A percentile compares a stretch with the other conserved stretches of the same genome.
Conservation (phyloP, 2,329 filamentous ascomycete species). For the Magnaporthiopsis rhizophila region DNA sequence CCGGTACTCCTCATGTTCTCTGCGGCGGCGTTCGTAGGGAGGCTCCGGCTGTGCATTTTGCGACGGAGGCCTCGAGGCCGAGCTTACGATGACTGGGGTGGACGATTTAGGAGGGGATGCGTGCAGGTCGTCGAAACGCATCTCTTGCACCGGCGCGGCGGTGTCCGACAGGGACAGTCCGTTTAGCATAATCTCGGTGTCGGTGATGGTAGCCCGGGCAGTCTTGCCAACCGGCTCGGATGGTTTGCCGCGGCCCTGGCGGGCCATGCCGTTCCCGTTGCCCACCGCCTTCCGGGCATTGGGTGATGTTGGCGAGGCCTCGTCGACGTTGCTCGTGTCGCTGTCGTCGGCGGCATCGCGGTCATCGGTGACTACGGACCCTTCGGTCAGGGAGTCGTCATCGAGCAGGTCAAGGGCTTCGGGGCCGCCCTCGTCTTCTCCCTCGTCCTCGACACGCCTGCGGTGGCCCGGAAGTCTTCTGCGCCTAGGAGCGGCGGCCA, state of each 20-base stretch:
- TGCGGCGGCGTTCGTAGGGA: slow-evolving; percentile 61
- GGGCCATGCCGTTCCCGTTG: slow-evolving; percentile 36
- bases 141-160: slow-evolving; percentile 31
- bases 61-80: slow-evolving; percentile 25
- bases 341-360: slow-evolving; percentile 52
- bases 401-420: slow-evolving; percentile 47
- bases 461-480: slow-evolving; percentile 60
- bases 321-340: slow-evolving; percentile 56
- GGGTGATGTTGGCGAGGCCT: slow-evolving; percentile 42
- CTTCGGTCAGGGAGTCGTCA: slow-evolving; percentile 59
- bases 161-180: slow-evolving; percentile 39
- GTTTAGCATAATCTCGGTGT: slow-evolving; percentile 53
- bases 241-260: slow-evolving; percentile 18
- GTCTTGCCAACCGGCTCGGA: slow-evolving; percentile 20
- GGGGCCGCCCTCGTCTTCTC: slow-evolving; percentile 55
- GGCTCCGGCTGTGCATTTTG: slow-evolving; percentile 44
- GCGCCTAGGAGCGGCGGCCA: slow-evolving; percentile 38
- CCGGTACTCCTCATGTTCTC: slow-evolving; percentile 86
- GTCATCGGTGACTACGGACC: slow-evolving; percentile 54
- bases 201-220: slow-evolving; percentile 33
- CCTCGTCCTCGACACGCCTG: slow-evolving; percentile 62
- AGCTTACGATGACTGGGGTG: slow-evolving; percentile 48
- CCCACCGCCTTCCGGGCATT: slow-evolving; percentile 30
- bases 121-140: slow-evolving; percentile 36
- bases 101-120: slow-evolving; percentile 23